phyloP scores from a whole-genome alignment of 2,329 filamentous ascomycete species.

The Microdochium bolleyi region DNA sequence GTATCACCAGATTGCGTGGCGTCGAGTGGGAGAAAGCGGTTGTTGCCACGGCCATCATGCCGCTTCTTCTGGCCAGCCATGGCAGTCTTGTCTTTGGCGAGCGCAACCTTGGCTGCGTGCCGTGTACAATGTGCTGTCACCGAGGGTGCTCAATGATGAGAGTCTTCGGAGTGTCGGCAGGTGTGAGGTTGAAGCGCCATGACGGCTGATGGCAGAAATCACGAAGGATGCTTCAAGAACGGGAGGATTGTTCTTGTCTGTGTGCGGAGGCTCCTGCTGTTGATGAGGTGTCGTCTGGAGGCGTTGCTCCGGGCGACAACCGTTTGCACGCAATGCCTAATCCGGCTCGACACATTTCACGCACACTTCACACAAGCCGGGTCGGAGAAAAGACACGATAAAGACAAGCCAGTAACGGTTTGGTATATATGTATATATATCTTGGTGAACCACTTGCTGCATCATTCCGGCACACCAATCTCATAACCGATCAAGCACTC shows the following conservation, averaged over 20 bases:
- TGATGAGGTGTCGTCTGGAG: neutral
- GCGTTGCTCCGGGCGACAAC: neutral
- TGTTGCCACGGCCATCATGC: neutral
- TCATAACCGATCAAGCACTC: conserved; percentile 94
- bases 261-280: neutral
- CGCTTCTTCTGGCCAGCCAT: neutral
- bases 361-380: neutral
- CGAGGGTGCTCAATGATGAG: too few species aligned
- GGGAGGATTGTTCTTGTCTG: neutral
- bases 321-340: neutral
- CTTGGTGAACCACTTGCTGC: neutral
- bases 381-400: neutral
- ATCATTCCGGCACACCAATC: conserved; percentile 44
- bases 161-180: too few species aligned
- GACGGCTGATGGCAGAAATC: neutral
- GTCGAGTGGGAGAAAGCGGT: neutral
- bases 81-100: neutral
- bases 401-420: neutral
- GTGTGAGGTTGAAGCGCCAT: neutral
- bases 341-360: neutral
- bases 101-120: neutral
- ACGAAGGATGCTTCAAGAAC: neutral
- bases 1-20: neutral
- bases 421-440: neutral
- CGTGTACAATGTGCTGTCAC: too few species aligned